These are phyloP conservation scores for Trypanosoma melophagium DNA, from an alignment of 208 protist genomes.

Conservation along the genomic window DNA sequence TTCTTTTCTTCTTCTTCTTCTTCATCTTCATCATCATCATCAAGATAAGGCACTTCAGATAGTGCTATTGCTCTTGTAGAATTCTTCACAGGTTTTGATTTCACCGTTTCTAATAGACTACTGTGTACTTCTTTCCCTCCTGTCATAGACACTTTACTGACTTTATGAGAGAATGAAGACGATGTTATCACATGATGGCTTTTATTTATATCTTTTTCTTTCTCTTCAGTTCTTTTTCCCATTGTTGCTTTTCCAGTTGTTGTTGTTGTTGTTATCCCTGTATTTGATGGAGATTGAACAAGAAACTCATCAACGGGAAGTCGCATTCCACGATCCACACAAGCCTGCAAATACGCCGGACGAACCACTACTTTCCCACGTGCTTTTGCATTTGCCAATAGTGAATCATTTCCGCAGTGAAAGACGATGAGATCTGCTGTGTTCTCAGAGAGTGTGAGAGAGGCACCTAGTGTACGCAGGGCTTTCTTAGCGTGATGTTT, in stretches of 20 bases:
- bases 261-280: neutral
- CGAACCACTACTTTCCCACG: conserved; percentile 44
- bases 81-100: too few species aligned
- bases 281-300: neutral
- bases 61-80: neutral
- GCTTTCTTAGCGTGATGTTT: conserved; percentile 29
- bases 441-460: conserved; percentile 47
- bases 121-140: neutral
- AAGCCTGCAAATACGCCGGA: conserved; percentile 53
- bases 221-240: conserved; percentile 22
- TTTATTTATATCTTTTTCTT: neutral
- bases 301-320: conserved; percentile 31
- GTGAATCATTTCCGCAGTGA: conserved; percentile 37
- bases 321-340: conserved; percentile 25
- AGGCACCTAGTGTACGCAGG: conserved; percentile 54
- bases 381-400: conserved; percentile 27
- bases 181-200: neutral
- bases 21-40: conserved; percentile 7
- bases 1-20: neutral
- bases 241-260: neutral
- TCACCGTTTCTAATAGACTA: neutral
- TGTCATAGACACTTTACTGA: neutral
- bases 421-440: conserved; percentile 60
- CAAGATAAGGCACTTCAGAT: conserved; percentile 28
- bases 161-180: neutral